These are phyloP conservation scores for Rhizopus delemar DNA, from an alignment of 371 early-diverging fungal genomes.

Conservation along the genomic window DNA sequence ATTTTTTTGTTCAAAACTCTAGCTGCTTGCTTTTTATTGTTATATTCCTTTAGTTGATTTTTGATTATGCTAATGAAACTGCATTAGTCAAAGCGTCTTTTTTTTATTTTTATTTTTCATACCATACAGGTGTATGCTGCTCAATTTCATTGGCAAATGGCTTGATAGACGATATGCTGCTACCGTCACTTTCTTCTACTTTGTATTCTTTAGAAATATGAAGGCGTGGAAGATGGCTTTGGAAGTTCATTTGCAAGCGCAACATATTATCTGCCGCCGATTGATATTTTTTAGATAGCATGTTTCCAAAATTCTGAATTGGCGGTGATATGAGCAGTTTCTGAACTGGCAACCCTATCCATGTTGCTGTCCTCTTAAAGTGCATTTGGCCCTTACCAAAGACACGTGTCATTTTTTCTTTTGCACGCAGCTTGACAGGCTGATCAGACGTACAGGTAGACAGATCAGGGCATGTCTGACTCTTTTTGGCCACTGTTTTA, in stretches of 20 bases:
- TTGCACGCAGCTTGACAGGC: conserved; percentile 3
- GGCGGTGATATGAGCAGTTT: conserved; percentile 14
- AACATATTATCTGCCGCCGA: conserved; percentile 5
- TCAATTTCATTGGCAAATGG: neutral
- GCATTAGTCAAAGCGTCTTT: no score
- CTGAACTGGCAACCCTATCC: conserved; percentile 19
- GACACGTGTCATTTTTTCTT: conserved; percentile 8
- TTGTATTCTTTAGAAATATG: neutral
- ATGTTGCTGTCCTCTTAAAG: conserved; percentile 24
- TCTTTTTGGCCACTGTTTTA: conserved; percentile 2
- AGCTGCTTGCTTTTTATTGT: neutral
- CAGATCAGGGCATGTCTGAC: conserved; percentile 20
- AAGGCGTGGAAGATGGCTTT: neutral
- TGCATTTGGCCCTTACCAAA: conserved; percentile 22
- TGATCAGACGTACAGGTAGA: conserved; percentile 5
- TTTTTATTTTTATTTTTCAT: neutral
- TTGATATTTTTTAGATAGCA: conserved; percentile 15
- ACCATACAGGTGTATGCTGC: conserved; percentile 18
- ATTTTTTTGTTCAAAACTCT: conserved; percentile 4
- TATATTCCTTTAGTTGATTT: conserved; percentile 11
- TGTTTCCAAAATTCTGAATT: conserved; percentile 8
- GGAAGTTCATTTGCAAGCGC: neutral
- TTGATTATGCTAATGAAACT: neutral
- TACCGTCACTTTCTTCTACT: neutral
- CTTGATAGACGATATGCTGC: no score